These are phyloP conservation scores for Lachnellula suecica DNA, from an alignment of 2,329 filamentous ascomycete species.

Conservation along the genomic window DNA sequence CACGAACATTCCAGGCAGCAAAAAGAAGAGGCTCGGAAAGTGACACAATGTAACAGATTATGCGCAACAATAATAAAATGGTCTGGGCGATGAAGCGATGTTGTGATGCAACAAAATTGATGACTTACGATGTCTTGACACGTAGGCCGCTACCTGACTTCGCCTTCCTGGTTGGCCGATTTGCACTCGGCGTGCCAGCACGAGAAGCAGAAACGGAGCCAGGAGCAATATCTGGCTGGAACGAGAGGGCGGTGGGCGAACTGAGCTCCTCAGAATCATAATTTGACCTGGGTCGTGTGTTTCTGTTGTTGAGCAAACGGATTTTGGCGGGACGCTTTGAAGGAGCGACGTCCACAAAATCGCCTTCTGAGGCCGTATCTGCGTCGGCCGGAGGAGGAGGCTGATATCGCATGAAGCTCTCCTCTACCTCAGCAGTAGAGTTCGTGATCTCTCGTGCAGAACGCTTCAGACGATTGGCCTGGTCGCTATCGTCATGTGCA, in stretches of 20 bases:
- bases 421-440: conserved; percentile 10
- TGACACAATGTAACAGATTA: conserved; percentile 13
- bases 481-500: conserved; percentile 21
- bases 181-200: conserved; percentile 56
- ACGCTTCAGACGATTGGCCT: conserved; percentile 23
- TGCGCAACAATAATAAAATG: conserved; percentile 4
- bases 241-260: conserved; percentile 52
- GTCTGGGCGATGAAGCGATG: conserved; percentile 6
- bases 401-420: conserved; percentile 30
- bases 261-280: conserved; percentile 54
- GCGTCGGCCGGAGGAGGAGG: conserved; percentile 7
- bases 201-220: conserved; percentile 53
- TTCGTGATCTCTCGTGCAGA: conserved; percentile 27
- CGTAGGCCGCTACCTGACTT: conserved; percentile 56
- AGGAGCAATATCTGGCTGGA: conserved; percentile 42
- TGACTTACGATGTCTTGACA: conserved; percentile 68
- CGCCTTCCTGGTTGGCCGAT: conserved; percentile 56
- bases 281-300: conserved; percentile 28
- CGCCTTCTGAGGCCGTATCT: conserved; percentile 25
- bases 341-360: conserved; percentile 19
- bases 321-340: conserved; percentile 18
- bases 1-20: conserved; percentile 16
- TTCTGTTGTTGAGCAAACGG: conserved; percentile 26
- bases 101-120: conserved; percentile 17
- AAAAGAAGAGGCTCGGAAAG: conserved; percentile 11